Evolutionary conservation across 2,329 filamentous ascomycete species (phyloP), one percentile per base, ranked within the genome.

Genomic region (Aspergillus viridinutans): DNA sequence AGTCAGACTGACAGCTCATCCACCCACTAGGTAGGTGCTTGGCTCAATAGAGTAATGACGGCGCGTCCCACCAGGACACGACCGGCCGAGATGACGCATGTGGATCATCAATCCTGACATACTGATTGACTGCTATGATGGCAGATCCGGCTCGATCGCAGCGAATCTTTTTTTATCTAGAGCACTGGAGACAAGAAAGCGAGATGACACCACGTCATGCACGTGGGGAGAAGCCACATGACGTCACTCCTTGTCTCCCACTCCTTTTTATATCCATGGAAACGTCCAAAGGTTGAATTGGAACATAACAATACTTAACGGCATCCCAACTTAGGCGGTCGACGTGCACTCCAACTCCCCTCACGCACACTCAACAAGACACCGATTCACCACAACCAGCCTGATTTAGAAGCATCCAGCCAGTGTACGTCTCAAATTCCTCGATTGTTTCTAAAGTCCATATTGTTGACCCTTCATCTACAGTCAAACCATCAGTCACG

Each of bases 191-290:
- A 21, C 10, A 20, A 10, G n/a, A 23, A 45, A 45, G 3, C 12
- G 42, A 43, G n/a, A 23, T 4, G 21, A 23, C n/a, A 45, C 42
- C 48, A 58, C 56, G 56, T 58, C 56, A 58, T 58, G 29, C 52
- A 57, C 55, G 50, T 53, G 50, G 29, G 35, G 20, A 20, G 12
- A 21, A 25, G 25, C 40, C 23, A 45, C 49, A 55, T 55, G 53
- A 58, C 56, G 53, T 58, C 54, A 52, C 40, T 25, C 6, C n/a
- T 29, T 35, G 20, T 52, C 3, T 48, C 23, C 12, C 40, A 21
- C 23, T 49, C 43, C 47, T 58, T 23, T 23, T 45, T 20, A 45
- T 45, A 45, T 23, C 21, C 42, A 23, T 20, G n/a, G n/a, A 21
- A 23, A 0, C 2, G n/a, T 12, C 10, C 20, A 20, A 23, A 10